These are phyloP conservation scores for Decorospora gaudefroyi DNA, from an alignment of 2,329 filamentous ascomycete species.

Conservation along the genomic window DNA sequence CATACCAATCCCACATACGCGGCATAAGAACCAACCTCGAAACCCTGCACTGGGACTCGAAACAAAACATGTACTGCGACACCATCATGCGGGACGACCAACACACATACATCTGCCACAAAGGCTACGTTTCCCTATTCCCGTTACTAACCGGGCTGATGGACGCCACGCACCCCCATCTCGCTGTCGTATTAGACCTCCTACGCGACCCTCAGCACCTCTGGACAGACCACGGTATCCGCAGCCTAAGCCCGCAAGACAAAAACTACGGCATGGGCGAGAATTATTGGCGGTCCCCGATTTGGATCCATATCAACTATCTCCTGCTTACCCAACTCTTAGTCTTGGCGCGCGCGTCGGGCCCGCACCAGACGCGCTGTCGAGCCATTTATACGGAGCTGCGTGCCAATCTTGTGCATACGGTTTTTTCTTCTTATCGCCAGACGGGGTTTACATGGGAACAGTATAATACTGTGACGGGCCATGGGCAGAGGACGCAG, in stretches of 20 bases:
- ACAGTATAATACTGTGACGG: conserved; percentile 94
- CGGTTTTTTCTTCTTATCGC: conserved; percentile 81
- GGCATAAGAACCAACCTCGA: conserved; percentile 82
- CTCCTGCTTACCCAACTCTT: conserved; percentile 75
- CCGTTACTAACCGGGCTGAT: conserved; percentile 85
- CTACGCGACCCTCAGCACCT: conserved; percentile 78
- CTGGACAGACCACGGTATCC: conserved; percentile 82
- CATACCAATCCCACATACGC: conserved; percentile 69
- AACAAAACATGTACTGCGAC: conserved; percentile 82
- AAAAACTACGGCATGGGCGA: conserved; percentile 81
- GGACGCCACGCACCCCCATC: conserved; percentile 69
- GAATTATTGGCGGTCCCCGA: conserved; percentile 93
- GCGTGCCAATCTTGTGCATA: conserved; percentile 80
- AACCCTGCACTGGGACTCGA: conserved; percentile 87
- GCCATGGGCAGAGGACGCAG: conserved; percentile 90
- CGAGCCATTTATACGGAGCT: conserved; percentile 73
- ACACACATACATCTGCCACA: conserved; percentile 82
- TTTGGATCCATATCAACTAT: conserved; percentile 98
- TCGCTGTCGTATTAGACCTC: conserved; percentile 74
- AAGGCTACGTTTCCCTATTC: conserved; percentile 89
- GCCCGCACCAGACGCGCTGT: conserved; percentile 69
- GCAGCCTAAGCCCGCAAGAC: conserved; percentile 80
- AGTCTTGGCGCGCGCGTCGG: conserved; percentile 49
- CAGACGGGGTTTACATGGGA: conserved; percentile 98
- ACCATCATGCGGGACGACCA: conserved; percentile 88